Conservation (phyloP, 768 basidiomycete species). For the Daedalea quercina region DNA sequence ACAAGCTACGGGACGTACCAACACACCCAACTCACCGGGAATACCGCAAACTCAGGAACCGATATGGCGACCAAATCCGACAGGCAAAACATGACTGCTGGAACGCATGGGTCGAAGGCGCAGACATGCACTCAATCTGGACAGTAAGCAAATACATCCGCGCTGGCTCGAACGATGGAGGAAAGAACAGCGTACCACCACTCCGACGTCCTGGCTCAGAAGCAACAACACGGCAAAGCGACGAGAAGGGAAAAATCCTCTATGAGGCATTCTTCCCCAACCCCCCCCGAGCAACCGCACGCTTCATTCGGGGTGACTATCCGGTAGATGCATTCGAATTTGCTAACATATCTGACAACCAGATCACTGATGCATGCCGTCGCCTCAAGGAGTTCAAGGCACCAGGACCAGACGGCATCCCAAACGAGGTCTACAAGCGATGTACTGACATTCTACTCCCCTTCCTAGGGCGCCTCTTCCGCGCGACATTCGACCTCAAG, state of each 20-base stretch:
- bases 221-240: not conserved
- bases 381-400: slow-evolving; percentile 31
- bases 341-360: slow-evolving; percentile 15
- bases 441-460: slow-evolving; percentile 18
- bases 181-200: slow-evolving; percentile 13
- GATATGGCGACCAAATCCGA: slow-evolving; percentile 10
- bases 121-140: slow-evolving; percentile 15
- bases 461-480: slow-evolving; percentile 22
- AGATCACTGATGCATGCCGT: slow-evolving; percentile 21
- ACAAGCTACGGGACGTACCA: slow-evolving; percentile 1
- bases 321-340: slow-evolving; percentile 18
- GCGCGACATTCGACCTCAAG: slow-evolving; percentile 22
- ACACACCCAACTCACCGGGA: slow-evolving; percentile 9
- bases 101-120: slow-evolving; percentile 17
- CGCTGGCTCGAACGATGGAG: slow-evolving; percentile 5
- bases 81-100: slow-evolving; percentile 18
- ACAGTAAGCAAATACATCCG: slow-evolving; percentile 7
- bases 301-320: slow-evolving; percentile 16
- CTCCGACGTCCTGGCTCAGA: not conserved
- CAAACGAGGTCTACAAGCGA: slow-evolving; percentile 27
- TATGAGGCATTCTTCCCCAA: slow-evolving; percentile 24
- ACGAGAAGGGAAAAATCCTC: slow-evolving; percentile 13
- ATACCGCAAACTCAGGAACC: slow-evolving; percentile 7
- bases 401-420: slow-evolving; percentile 18
- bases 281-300: slow-evolving; percentile 14